Percentiles rank a stretch among this genome's conserved stretches.
phyloP scores from a whole-genome alignment of 1,284 basidiomycete species.

The Cutaneotrichosporon cutaneum region DNA sequence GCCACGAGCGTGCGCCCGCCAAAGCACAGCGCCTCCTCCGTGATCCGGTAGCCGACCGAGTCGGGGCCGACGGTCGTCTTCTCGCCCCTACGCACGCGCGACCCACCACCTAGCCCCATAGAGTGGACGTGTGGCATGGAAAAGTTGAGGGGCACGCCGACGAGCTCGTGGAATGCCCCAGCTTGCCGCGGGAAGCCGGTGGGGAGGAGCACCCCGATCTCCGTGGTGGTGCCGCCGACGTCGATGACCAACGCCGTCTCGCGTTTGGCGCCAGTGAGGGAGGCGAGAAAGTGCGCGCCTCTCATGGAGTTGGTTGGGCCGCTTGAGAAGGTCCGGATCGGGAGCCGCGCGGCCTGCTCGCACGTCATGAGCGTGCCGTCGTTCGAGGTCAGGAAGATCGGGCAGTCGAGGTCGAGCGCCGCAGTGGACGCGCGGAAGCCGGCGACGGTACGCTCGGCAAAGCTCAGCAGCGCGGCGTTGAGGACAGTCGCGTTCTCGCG shows the following conservation, averaged over 20 bases:
- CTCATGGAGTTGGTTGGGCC: slow-evolving; percentile 66
- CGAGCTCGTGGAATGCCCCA: slow-evolving; percentile 31
- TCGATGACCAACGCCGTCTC: slow-evolving; percentile 60
- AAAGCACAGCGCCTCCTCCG: slow-evolving; percentile 57
- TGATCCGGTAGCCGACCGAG: slow-evolving; percentile 60
- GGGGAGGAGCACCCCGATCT: slow-evolving; percentile 21
- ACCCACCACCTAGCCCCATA: slow-evolving; percentile 44
- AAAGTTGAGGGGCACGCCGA: slow-evolving; percentile 40
- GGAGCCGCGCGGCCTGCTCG: slow-evolving; percentile 58
- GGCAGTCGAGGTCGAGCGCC: slow-evolving; percentile 57
- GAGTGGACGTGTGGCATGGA: slow-evolving; percentile 38
- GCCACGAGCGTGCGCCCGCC: slow-evolving; percentile 59
- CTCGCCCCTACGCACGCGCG: slow-evolving; percentile 31
- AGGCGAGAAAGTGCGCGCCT: slow-evolving; percentile 60
- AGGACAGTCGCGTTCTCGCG: slow-evolving; percentile 64
- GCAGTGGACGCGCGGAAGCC: slow-evolving; percentile 59
- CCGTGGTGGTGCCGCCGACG: slow-evolving; percentile 60
- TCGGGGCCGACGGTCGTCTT: slow-evolving; percentile 60
- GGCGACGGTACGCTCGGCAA: slow-evolving; percentile 58
- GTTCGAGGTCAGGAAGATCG: slow-evolving; percentile 60
- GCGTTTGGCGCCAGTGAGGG: slow-evolving; percentile 48
- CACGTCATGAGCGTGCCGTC: slow-evolving; percentile 62
- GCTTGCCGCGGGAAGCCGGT: slow-evolving; percentile 45
- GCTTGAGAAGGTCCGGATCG: slow-evolving; percentile 63
- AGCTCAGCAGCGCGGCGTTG: slow-evolving; percentile 61